These are phyloP conservation scores for Polygonum aviculare DNA, from an alignment of 148 eudicot genomes.

Conservation along the genomic window DNA sequence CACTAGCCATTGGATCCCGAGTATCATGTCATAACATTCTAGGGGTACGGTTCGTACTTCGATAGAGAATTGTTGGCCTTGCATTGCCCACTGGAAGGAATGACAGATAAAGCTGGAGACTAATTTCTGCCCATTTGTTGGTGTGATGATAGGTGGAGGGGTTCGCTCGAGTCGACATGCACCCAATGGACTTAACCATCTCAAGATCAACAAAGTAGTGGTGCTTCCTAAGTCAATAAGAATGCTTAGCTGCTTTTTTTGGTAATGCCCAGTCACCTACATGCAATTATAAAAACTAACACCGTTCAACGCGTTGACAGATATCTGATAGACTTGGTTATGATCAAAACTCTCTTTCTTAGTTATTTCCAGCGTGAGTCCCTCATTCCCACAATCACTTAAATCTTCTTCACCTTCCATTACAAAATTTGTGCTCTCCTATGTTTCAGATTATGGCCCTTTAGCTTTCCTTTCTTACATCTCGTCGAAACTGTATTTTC, in stretches of 20 bases:
- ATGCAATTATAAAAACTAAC: too few species aligned
- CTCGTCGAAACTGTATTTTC: too few species aligned
- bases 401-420: background rate
- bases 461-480: too few species aligned
- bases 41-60: background rate
- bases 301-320: background rate
- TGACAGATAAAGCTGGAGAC: background rate
- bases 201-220: background rate
- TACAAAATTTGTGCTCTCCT: too few species aligned
- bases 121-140: background rate
- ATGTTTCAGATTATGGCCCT: background rate
- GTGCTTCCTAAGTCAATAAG: background rate
- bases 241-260: too few species aligned
- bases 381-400: background rate
- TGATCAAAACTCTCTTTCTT: too few species aligned
- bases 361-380: background rate
- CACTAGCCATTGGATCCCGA: background rate
- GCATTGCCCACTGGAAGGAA: background rate
- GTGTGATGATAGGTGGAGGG: background rate
- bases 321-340: too few species aligned
- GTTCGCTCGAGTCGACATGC: background rate
- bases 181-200: background rate
- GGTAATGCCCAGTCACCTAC: background rate
- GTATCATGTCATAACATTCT: slow-evolving; percentile 11
- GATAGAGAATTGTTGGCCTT: background rate